These are phyloP conservation scores for Apiospora aurea DNA, from an alignment of 2,329 filamentous ascomycete genomes.

Conservation along the genomic window DNA sequence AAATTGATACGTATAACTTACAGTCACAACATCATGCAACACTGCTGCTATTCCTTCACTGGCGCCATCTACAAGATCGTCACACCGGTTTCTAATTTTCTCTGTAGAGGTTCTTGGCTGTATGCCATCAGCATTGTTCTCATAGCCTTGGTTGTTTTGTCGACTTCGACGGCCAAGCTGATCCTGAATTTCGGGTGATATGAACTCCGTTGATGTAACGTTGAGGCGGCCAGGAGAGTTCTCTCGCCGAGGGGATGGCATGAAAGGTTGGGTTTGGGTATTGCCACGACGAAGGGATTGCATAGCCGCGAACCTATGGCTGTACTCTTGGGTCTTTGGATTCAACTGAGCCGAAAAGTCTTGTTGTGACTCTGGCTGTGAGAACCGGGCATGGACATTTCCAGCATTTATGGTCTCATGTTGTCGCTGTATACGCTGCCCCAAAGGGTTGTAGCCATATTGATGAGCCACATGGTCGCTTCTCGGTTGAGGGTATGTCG, in stretches of 20 bases:
- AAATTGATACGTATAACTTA: not conserved
- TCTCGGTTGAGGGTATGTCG: not conserved
- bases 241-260: not conserved
- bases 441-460: not conserved
- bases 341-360: not conserved
- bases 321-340: not conserved
- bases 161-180: not conserved
- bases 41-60: constrained; percentile 10
- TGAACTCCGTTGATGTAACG: not conserved
- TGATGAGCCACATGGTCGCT: not conserved
- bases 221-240: not conserved
- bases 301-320: not conserved
- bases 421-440: not conserved
- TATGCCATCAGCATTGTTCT: not conserved
- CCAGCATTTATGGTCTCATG: not conserved
- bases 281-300: not conserved
- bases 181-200: not conserved
- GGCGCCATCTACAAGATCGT: constrained; percentile 13
- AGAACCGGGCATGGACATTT: not conserved
- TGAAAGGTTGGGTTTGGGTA: not conserved
- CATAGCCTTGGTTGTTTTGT: not conserved
- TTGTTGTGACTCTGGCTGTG: not conserved
- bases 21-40: constrained; percentile 23
- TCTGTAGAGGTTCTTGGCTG: not conserved
- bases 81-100: not conserved